These are phyloP conservation scores for Ogataea glucozyma DNA, from an alignment of 805 yeast genomes.

Conservation along the genomic window DNA sequence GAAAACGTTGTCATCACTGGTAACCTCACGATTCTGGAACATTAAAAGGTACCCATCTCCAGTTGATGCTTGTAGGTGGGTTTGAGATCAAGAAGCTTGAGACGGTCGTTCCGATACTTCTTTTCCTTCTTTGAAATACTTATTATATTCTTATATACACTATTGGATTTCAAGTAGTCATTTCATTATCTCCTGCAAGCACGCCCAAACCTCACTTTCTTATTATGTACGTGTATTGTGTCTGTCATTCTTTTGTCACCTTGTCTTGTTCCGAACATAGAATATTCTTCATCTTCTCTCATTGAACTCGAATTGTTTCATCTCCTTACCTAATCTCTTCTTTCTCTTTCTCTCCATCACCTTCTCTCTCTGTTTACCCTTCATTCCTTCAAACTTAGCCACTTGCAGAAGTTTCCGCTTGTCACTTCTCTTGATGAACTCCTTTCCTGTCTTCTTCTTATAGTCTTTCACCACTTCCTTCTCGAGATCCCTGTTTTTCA, in stretches of 20 bases:
- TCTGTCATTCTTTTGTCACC: no score
- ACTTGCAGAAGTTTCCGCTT: conserved; percentile 72
- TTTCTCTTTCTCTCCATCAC: conserved; percentile 85
- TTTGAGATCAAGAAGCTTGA: no score
- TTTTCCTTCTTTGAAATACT: conserved; percentile 4
- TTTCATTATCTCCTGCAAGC: no score
- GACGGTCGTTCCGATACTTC: background rate
- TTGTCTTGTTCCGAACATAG: background rate
- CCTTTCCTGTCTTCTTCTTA: conserved; percentile 54
- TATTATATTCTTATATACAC: conserved; percentile 4
- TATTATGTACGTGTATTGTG: no score
- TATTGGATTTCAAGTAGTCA: background rate
- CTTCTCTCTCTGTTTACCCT: conserved; percentile 69
- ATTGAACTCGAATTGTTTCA: conserved; percentile 44
- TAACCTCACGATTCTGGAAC: conserved; percentile 91
- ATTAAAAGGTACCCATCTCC: no score
- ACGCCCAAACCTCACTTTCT: no score
- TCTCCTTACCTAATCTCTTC: conserved; percentile 81
- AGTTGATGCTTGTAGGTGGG: no score
- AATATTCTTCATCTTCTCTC: background rate
- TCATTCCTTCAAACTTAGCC: conserved; percentile 77
- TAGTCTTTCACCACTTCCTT: conserved; percentile 61
- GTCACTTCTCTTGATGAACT: conserved; percentile 67
- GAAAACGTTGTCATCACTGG: conserved; percentile 98
- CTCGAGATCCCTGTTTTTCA: conserved; percentile 76